Conservation (phyloP, 176 grass and related monocot species). For the Ampelocalamus luodianensis region DNA sequence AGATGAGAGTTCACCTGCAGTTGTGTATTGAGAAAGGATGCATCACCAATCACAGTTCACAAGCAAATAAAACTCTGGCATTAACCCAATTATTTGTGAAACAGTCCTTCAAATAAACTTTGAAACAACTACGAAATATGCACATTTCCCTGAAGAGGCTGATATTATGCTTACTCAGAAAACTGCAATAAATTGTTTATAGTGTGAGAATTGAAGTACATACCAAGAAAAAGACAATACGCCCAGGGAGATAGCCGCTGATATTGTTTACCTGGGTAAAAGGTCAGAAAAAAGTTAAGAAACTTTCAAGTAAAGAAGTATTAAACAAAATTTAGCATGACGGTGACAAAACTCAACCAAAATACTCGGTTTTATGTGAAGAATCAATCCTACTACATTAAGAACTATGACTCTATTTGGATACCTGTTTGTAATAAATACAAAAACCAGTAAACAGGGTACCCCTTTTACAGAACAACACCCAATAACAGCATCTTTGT, state of each 20-base stretch:
- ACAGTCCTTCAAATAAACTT: not conserved
- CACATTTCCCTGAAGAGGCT: not conserved
- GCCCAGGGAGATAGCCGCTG: slow-evolving; percentile 93
- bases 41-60: slow-evolving; percentile 6
- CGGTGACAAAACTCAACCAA: not conserved
- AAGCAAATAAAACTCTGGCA: not conserved
- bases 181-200: slow-evolving; percentile 2
- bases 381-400: not conserved
- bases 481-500: slow-evolving; percentile 19
- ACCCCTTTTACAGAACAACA: slow-evolving; percentile 9
- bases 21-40: slow-evolving; percentile 27
- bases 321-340: slow-evolving; percentile 13
- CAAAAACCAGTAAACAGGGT: not conserved
- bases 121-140: slow-evolving; percentile 18
- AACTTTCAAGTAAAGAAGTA: slow-evolving; percentile 27
- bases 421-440: slow-evolving; percentile 4
- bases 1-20: slow-evolving; percentile 98
- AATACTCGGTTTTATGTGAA: slow-evolving; percentile 11
- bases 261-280: slow-evolving; percentile 94
- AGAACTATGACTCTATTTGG: not conserved
- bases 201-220: slow-evolving; percentile 20
- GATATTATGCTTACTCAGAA: slow-evolving; percentile 17
- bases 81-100: not conserved
- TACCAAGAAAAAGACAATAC: slow-evolving; percentile 99
- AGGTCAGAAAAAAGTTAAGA: slow-evolving; percentile 25